Conservation (phyloP, 495 filamentous ascomycete species). For the Hyphodiscus hymeniophilus region DNA sequence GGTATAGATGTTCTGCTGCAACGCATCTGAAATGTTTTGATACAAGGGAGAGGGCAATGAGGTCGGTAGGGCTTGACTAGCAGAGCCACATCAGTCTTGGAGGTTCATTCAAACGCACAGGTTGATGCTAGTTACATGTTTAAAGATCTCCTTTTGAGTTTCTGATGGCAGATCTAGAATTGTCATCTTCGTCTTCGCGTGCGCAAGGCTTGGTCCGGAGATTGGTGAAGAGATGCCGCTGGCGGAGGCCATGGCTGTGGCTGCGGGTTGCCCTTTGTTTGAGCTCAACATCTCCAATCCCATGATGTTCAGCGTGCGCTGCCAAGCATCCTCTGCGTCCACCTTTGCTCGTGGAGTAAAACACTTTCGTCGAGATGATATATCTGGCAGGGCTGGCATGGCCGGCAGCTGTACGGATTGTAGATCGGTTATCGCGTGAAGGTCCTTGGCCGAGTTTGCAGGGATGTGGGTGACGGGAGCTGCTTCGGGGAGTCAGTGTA, state of each 20-base stretch:
- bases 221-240: not conserved
- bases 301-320: not conserved
- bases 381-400: not conserved
- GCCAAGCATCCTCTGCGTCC: not conserved
- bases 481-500: not conserved
- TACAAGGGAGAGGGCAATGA: constrained; percentile 45
- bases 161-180: constrained; percentile 41
- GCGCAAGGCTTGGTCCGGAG: not conserved
- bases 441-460: not conserved
- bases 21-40: constrained; percentile 46
- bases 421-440: not conserved
- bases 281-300: constrained; percentile 1
- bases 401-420: not conserved
- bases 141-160: constrained; percentile 42
- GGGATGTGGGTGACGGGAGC: not conserved
- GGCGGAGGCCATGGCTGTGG: not conserved
- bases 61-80: constrained; percentile 35
- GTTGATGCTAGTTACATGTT: constrained; percentile 28
- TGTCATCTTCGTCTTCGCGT: not conserved
- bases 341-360: not conserved
- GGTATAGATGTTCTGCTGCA: constrained; percentile 48
- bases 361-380: not conserved
- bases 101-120: not conserved
- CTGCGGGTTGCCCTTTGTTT: not conserved
- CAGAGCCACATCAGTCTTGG: not conserved